Evolutionary conservation across 306 rosid genomes (phyloP).

Genomic region (Lithocarpus polystachyus): DNA sequence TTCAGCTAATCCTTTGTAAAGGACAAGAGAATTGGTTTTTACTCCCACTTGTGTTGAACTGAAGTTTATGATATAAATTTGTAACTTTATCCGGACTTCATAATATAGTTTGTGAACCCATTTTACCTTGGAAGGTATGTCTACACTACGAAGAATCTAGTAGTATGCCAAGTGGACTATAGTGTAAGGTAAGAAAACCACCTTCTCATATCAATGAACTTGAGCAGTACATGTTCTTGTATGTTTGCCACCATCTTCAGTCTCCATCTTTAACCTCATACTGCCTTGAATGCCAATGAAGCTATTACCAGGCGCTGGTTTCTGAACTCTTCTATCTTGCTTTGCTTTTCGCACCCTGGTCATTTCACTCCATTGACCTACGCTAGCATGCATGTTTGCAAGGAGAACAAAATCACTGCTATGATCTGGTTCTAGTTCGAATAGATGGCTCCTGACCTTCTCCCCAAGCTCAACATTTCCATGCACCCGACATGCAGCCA

Average conservation of each 20-base stretch:
- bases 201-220: neutral
- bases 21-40: neutral
- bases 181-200: neutral
- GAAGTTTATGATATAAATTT: neutral
- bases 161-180: neutral
- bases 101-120: neutral
- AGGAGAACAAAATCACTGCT: constrained; percentile 78
- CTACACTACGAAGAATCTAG: neutral
- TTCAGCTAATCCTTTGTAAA: neutral
- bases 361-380: constrained; percentile 59
- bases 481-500: constrained; percentile 63
- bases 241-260: neutral
- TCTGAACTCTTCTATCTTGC: constrained; percentile 43
- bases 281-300: constrained; percentile 27
- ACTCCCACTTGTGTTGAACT: neutral
- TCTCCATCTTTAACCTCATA: neutral
- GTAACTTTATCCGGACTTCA: neutral
- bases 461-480: constrained; percentile 56
- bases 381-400: constrained; percentile 66
- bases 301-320: constrained; percentile 63
- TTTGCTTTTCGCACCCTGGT: constrained; percentile 44
- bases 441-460: constrained; percentile 54
- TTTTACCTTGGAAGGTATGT: neutral
- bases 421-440: constrained; percentile 58
- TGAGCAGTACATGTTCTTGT: neutral